Conservation (phyloP, 2,329 filamentous ascomycete genomes). For the Eurotiales sp. region DNA sequence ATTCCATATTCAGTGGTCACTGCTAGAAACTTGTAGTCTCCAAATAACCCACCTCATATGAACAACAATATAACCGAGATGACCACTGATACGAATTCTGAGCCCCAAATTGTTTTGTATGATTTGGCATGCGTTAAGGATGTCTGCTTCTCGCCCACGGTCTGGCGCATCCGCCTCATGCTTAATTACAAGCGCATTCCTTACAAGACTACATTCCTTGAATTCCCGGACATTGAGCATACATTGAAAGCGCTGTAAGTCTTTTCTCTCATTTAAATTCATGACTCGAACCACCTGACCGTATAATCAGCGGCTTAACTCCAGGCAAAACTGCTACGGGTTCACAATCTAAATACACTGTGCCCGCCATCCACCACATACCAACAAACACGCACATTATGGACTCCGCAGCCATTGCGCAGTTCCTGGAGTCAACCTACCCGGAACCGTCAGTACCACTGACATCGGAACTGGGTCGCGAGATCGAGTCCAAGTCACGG, state of each 20-base stretch:
- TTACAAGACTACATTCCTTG: constrained; percentile 41
- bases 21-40: too few species aligned
- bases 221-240: constrained; percentile 43
- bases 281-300: background rate
- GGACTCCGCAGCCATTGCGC: constrained; percentile 38
- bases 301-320: constrained; percentile 18
- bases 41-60: too few species aligned
- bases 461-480: constrained; percentile 32
- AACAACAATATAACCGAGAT: too few species aligned
- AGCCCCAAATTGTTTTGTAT: constrained; percentile 39
- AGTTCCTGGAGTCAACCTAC: constrained; percentile 42
- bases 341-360: constrained; percentile 32
- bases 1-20: too few species aligned
- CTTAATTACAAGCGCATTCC: constrained; percentile 44
- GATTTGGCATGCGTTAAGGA: constrained; percentile 40
- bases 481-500: constrained; percentile 32
- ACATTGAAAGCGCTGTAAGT: constrained; percentile 40
- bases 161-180: constrained; percentile 44
- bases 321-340: constrained; percentile 17
- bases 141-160: constrained; percentile 41
- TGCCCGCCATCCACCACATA: constrained; percentile 41
- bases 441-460: constrained; percentile 32
- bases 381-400: constrained; percentile 39
- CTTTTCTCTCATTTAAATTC: constrained; percentile 16
- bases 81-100: too few species aligned